Evolutionary conservation across 2,329 filamentous ascomycete genomes (phyloP), one percentile per base, ranked within the genome.

Genomic region (Fusarium miscanthi): DNA sequence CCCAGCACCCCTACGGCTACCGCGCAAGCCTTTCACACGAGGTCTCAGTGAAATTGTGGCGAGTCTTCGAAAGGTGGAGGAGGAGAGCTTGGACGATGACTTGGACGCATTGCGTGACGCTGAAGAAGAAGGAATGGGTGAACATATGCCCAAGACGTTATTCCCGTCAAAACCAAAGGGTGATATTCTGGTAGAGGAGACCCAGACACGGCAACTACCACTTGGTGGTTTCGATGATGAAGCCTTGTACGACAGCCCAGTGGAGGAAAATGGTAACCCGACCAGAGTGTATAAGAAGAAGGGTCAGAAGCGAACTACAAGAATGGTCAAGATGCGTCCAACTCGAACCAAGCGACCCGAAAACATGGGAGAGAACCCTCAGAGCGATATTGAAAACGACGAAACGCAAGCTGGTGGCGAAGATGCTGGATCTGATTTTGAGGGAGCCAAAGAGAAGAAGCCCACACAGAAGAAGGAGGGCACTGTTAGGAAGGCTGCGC

Each of bases 241-340:
- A 74, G 85, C 77, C 12, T 75, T 85, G 66, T 88, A 89, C 75
- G 90, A 91, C 78, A 88, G 87, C 69, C 81, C 83, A 3, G 83
- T 82, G 7, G 86, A 88, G n/a, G 86, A 87, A 33, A 83, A 89
- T 74, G 90, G 90, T 4, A 85, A 88, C 69, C 90, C 90, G 5
- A 79, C 90, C 41, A 88, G 86, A 59, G 81, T 89, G 3, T 95
- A 88, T 85, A 95, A 95, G 86, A 96, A 96, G 87, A 93, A 93
- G 84, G 93, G 93, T 0, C 88, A 93, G 79, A 96, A 96, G 84
- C 87, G 93, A 68, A 94, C 93, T 61, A 95, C 93, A 6, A 86
- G 91, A 69, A 85, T 87, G 52, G 86, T 88, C 61, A 94, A 91
- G 66, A 93, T 92, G 84, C 85, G 83, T 69, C 89, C 89, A 4